Base-by-base conservation (phyloP, 129 eudicot species). In the Lactuca saligna region DNA sequence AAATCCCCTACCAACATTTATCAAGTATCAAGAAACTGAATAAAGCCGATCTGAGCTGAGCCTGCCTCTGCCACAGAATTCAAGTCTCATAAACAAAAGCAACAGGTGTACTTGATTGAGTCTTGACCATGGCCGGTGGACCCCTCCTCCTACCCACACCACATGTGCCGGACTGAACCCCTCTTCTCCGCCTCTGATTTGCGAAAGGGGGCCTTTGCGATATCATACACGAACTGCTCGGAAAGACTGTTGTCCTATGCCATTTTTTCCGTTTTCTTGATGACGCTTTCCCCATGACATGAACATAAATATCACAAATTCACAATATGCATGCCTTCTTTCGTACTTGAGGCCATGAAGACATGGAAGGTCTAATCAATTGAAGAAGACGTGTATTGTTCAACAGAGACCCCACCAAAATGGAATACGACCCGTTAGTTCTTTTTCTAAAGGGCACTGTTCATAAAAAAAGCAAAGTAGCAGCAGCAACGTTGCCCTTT, bases 61-160 rank as follows among this genome's bases (percentile, higher is more conserved):
- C 38, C 37, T 16, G 25, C 38, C n/a, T 16, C 70, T 37, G 34
- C 58, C 63, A 8, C 66, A 44, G 6, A 60, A 67, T 37, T 50
- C 58, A 76, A 61, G 8, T 61, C 50, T 61, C 66, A 3, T 46
- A 46, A 46, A 46, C 51, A 46, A 50, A 75, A 49, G 74, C 74
- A 76, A 70, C 80, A 62, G 75, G 81, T 76, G 81, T 76, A 76
- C 81, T 62, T 61, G 80, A 75, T 75, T 66, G 62, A 75, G 56
- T 29, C 80, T 29, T 67, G 56, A 50, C 74, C 73, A 70, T 70
- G 16, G 66, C 73, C 72, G 15, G 16, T 69, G 75, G 75, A 41
- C 75, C 74, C 55, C 32, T 56, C 17, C 8, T 57, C 56, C 7
- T 64, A 34, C 72, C 67, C 66, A 74, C 73, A 59, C 51, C 51